phyloP scores from a whole-genome alignment of 345 rosid genomes.

The Salix arbutifolia region DNA sequence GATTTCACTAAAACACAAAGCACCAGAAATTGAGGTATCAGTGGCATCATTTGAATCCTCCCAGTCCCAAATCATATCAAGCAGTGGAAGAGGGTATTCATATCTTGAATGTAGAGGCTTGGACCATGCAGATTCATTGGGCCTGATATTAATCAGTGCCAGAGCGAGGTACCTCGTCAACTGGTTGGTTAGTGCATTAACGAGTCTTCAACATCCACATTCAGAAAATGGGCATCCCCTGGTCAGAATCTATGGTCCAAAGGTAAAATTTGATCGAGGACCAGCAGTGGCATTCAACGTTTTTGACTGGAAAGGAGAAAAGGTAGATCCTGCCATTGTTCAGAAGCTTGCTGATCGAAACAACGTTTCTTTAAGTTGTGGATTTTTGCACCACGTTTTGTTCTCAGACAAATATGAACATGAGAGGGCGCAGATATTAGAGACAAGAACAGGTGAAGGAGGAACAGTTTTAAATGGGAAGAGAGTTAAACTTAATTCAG shows the following conservation, averaged over 20 bases:
- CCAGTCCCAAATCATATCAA: not conserved
- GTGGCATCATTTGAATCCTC: conserved; percentile 17
- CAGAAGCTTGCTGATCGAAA: conserved; percentile 74
- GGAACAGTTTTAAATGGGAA: conserved; percentile 2
- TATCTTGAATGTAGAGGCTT: conserved; percentile 52
- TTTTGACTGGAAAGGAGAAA: conserved; percentile 87
- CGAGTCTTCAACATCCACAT: conserved; percentile 59
- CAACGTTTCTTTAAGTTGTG: conserved; percentile 51
- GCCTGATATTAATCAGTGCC: conserved; percentile 47
- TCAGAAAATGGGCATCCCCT: conserved; percentile 33
- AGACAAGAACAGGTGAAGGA: conserved; percentile 11
- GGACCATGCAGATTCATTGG: conserved; percentile 73
- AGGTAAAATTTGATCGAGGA: conserved; percentile 41
- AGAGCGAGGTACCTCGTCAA: conserved; percentile 58
- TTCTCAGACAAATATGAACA: conserved; percentile 32
- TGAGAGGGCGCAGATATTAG: conserved; percentile 25
- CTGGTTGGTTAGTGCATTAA: conserved; percentile 73
- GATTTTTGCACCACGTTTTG: conserved; percentile 40
- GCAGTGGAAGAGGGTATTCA: not conserved
- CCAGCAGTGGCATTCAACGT: conserved; percentile 69
- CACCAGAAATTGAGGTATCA: conserved; percentile 31
- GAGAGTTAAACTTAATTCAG: conserved; percentile 11
- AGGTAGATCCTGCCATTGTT: conserved; percentile 55
- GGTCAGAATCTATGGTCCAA: conserved; percentile 71
- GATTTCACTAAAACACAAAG: not conserved